These are phyloP conservation scores for Ilex paraguariensis DNA, from an alignment of 305 asterid species.

Conservation along the genomic window DNA sequence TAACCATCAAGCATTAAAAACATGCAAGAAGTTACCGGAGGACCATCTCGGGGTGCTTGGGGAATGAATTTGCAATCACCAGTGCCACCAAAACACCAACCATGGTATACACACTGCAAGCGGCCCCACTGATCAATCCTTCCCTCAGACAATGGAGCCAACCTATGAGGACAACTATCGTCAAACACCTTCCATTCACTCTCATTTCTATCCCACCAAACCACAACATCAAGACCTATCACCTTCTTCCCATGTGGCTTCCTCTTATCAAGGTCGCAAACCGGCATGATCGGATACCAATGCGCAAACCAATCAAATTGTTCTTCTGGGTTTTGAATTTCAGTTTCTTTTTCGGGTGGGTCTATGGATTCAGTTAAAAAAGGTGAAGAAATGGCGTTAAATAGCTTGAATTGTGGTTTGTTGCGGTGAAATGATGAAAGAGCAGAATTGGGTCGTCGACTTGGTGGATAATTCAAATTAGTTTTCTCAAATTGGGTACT, in stretches of 20 bases:
- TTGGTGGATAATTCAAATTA: conserved; percentile 15
- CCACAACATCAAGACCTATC: conserved; percentile 77
- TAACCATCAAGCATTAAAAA: too few species aligned
- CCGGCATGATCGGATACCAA: conserved; percentile 90
- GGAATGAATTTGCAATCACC: conserved; percentile 94
- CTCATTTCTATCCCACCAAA: conserved; percentile 86
- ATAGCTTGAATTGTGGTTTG: conserved; percentile 35
- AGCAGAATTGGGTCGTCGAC: conserved; percentile 9
- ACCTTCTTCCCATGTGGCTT: conserved; percentile 85
- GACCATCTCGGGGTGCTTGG: conserved; percentile 92
- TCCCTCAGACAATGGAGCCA: conserved; percentile 91
- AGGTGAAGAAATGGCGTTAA: conserved; percentile 39
- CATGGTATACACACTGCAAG: conserved; percentile 95
- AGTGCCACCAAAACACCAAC: conserved; percentile 84
- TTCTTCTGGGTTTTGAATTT: conserved; percentile 27
- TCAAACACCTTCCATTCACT: conserved; percentile 84
- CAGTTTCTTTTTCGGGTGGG: conserved; percentile 29
- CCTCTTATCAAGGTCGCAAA: conserved; percentile 82
- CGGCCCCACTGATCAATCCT: conserved; percentile 97
- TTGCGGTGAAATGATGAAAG: conserved; percentile 17
- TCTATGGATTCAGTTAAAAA: conserved; percentile 19
- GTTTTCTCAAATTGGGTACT: conserved; percentile 14
- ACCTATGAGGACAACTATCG: conserved; percentile 85
- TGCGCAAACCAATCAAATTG: conserved; percentile 78
- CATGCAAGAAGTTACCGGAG: conserved; percentile 45